Evolutionary conservation across 495 filamentous ascomycete genomes (phyloP), one percentile per base, ranked within the genome.

Genomic region (Friedmanniomyces simplex): DNA sequence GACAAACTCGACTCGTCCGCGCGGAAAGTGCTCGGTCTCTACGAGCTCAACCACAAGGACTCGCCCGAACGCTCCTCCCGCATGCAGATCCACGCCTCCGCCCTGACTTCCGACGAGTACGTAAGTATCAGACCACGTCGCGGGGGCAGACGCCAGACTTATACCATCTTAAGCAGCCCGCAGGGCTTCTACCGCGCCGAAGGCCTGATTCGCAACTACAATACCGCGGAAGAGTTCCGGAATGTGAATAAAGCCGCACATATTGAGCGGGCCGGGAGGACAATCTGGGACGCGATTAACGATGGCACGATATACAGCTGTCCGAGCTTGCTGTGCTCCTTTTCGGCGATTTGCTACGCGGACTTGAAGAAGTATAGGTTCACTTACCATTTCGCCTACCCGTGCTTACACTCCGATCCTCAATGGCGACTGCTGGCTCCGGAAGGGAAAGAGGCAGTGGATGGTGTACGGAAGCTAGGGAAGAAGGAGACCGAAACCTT

Each of bases 281-380:
- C 82, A 87, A 88, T 98, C 51, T 96, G 91, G 94, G 89, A 96
- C 72, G 93, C 93, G 25, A 95, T 97, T 63, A 82, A 86, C 59
- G 93, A 98, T 69, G 91, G 91, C 20, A 94, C 88, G 7, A 96
- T 98, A 61, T 96, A 91, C 69, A 91, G 88, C 12, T 87, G 88
- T 30, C 93, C 94, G 13, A 95, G 91, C 28, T 76, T 97, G 11
- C 82, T 98, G 18, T 80, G 89, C 1, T 90, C 86, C 10, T 97
- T 96, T 71, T 73, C 84, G 8, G 81, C 93, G 42, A 81, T 96
- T 46, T 95, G 88, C n/a, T 98, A 88, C 69, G 91, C 93, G 46
- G 89, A 97, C 68, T 76, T 98, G 22, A 98, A 98, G 73, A 95
- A 90, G 67, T 96, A 96, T 72, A 85, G 79, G 53, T 96, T 97